Evolutionary conservation across 2,329 filamentous ascomycete genomes (phyloP).

Genomic region (Cladobotryum mycophilum): DNA sequence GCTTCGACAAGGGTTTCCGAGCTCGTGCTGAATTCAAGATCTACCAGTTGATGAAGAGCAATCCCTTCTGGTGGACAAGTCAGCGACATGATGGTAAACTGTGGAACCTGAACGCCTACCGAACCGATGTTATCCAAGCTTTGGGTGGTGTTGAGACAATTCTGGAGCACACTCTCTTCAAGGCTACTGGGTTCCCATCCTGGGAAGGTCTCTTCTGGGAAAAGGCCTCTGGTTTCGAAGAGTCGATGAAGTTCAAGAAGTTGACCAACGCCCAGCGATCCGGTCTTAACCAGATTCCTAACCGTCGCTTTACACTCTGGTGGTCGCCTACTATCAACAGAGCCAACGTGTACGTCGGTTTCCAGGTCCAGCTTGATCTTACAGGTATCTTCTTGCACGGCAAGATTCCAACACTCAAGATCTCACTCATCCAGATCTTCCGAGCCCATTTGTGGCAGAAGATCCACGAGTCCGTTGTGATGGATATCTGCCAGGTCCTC

Average conservation of each 20-base stretch:
- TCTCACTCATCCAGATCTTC: slow-evolving; percentile 98
- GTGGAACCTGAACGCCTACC: slow-evolving; percentile 94
- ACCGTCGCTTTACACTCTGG: slow-evolving; percentile 97
- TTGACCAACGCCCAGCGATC: slow-evolving; percentile 94
- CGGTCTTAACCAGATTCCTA: slow-evolving; percentile 96
- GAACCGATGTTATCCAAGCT: slow-evolving; percentile 95
- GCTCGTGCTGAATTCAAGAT: slow-evolving; percentile 95
- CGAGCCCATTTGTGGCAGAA: slow-evolving; percentile 99
- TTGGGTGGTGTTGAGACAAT: slow-evolving; percentile 97
- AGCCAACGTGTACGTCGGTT: slow-evolving; percentile 97
- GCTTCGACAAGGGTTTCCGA: slow-evolving; percentile 98
- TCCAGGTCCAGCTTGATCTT: slow-evolving; percentile 95
- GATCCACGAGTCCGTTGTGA: slow-evolving; percentile 96
- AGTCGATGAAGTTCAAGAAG: slow-evolving; percentile 96
- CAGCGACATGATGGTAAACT: slow-evolving; percentile 95
- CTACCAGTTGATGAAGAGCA: slow-evolving; percentile 98
- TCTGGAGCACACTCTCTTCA: slow-evolving; percentile 92
- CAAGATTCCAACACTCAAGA: slow-evolving; percentile 97
- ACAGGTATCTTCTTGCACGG: slow-evolving; percentile 99
- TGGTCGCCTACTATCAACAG: slow-evolving; percentile 93
- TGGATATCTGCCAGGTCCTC: slow-evolving; percentile 98
- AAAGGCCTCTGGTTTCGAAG: slow-evolving; percentile 52
- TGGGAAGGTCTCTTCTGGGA: slow-evolving; percentile 98
- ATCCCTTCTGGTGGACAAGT: slow-evolving; percentile 99
- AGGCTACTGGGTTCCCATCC: slow-evolving; percentile 90